Conservation (phyloP, 768 basidiomycete genomes). For the Hirschioporus abietinus region DNA sequence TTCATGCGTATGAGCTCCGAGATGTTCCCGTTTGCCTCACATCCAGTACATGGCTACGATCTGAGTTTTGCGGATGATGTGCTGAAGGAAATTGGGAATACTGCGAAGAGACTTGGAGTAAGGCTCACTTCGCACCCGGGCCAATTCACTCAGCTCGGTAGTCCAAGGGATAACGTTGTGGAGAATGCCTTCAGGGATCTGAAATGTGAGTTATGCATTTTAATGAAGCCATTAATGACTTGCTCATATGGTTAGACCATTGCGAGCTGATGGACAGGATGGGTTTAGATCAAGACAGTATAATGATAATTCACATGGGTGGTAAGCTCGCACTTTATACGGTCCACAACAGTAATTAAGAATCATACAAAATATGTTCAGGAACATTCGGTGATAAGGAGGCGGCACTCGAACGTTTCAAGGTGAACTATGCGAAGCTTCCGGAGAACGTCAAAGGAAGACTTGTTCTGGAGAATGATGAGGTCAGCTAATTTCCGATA, state of each 20-base stretch:
- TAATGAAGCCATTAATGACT: neutral
- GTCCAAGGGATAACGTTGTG: slow-evolving; percentile 70
- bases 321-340: neutral
- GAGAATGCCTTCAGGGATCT: slow-evolving; percentile 75
- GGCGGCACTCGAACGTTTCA: slow-evolving; percentile 65
- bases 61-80: slow-evolving; percentile 65
- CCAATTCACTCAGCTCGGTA: slow-evolving; percentile 79
- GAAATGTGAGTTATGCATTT: slow-evolving; percentile 32
- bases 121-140: slow-evolving; percentile 86
- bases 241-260: slow-evolving; percentile 43
- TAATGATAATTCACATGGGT: slow-evolving; percentile 80
- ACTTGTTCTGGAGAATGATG: slow-evolving; percentile 91
- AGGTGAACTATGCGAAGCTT: slow-evolving; percentile 58
- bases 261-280: slow-evolving; percentile 83
- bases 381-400: slow-evolving; percentile 81
- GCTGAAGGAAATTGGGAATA: slow-evolving; percentile 52
- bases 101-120: slow-evolving; percentile 68
- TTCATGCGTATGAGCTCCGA: slow-evolving; percentile 88
- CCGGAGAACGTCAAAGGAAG: slow-evolving; percentile 61
- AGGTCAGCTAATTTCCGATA: slow-evolving; percentile 39
- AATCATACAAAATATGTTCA: slow-evolving; percentile 45
- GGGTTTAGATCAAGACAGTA: slow-evolving; percentile 76
- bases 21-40: slow-evolving; percentile 91
- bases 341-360: neutral
- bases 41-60: slow-evolving; percentile 73